A percentile compares a stretch with the other conserved stretches of the same genome.
These are phyloP conservation scores for Curvularia spicifera DNA, from an alignment of 2,329 filamentous ascomycete genomes.

Conservation along the genomic window DNA sequence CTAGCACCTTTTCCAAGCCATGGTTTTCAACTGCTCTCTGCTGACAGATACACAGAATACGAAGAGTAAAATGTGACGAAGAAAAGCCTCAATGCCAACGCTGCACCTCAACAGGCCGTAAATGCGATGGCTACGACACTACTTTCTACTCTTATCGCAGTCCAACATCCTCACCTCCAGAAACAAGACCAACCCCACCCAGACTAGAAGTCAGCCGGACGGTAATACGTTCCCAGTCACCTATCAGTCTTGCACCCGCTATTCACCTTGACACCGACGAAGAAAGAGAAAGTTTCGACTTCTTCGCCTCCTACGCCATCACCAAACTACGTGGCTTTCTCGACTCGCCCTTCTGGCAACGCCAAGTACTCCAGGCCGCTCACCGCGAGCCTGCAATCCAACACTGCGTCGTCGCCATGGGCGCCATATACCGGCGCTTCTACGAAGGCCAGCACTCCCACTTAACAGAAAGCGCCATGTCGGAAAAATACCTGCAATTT, in stretches of 20 bases:
- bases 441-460: conserved; percentile 28
- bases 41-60: conserved; percentile 32
- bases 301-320: conserved; percentile 37
- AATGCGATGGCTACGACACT: conserved; percentile 41
- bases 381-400: conserved; percentile 40
- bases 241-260: conserved; percentile 21
- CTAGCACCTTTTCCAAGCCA: background rate
- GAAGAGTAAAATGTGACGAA: conserved; percentile 45
- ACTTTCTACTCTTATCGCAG: conserved; percentile 12
- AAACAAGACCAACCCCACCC: background rate
- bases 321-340: conserved; percentile 38
- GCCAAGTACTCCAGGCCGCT: conserved; percentile 42
- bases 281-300: conserved; percentile 41
- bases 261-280: conserved; percentile 29
- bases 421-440: conserved; percentile 44
- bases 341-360: conserved; percentile 42
- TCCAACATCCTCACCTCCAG: conserved; percentile 1
- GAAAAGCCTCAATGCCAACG: conserved; percentile 39
- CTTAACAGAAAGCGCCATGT: conserved; percentile 30
- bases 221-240: conserved; percentile 15
- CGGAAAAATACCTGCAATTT: conserved; percentile 37
- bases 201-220: background rate
- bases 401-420: conserved; percentile 40
- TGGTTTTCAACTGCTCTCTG: background rate
- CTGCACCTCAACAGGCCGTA: conserved; percentile 42